Base-by-base conservation (phyloP, 2,329 filamentous ascomycete species). In the Aspergillus viridinutans region DNA sequence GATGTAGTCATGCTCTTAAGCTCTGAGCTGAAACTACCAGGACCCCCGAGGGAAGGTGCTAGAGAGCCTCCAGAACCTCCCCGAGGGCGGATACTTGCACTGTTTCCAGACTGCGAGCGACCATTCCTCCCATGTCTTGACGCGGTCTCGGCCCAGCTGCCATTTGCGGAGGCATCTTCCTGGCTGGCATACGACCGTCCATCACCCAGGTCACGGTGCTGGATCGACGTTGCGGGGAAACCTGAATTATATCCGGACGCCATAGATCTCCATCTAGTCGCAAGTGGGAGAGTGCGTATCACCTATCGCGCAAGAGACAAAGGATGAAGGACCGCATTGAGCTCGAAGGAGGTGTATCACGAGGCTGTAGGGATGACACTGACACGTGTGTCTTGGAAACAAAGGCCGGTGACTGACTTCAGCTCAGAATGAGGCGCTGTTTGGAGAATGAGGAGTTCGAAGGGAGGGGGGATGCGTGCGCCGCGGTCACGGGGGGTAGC, bases 1-100 rank as follows among this genome's bases (percentile, higher is more conserved):
- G 88, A 86, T 25, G 82, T 79, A 49, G 70, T 72, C 69, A 88
- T 82, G 67, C 87, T 90, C 68, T 89, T 90, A 66, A 96, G 76
- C 58, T 96, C 92, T 35, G 92, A 87, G 67, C 88, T 95, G 80
- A 97, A 97, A 78, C 91, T 96, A 47, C 92, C 92, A 3, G 84
- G 84, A 1, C 88, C 87, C 26, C 84, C 86, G 55, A 85, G 81
- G 38, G 86, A 85, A 14, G 89, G 85, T 59, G 87, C 88, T 68
- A 92, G 81, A 50, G 89, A 90, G 61, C 85, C 67, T 49, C 56
- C 64, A 47, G 43, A 47, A 17, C 43, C 43, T 42, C 60, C 85
- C 53, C 89, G 85, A 20, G 86, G 83, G 50, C 82, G 85, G 71
- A 85, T 89, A 55, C 85, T 87, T 65, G 85, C 80, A 68, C 80